Evolutionary conservation across 768 basidiomycete species (phyloP), one percentile per base, ranked within the genome.

Genomic region (Kwoniella pini): DNA sequence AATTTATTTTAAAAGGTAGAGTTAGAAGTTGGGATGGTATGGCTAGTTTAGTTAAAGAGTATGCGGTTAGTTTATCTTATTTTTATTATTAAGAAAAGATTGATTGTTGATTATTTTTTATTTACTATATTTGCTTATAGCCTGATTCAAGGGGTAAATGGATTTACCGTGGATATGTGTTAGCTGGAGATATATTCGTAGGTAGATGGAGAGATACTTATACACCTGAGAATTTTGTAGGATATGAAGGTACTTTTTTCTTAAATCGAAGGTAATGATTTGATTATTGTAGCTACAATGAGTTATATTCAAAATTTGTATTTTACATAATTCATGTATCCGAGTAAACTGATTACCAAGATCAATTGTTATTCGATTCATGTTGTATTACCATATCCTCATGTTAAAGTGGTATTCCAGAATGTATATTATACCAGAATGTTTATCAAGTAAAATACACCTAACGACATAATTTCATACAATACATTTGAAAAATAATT

Each of bases 221-320:
- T 54, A 79, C 76, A 13, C 70, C 72, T 6, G 75, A 76, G 10
- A 63, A 64, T 57, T 68, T 65, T 63, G 67, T 67, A 42, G 65
- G 77, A 54, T 76, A 95, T 72, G 92, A 95, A 80, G 92, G 72
- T 28, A 70, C 68, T 12, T 74, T 71, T 45, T 69, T 68, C 55
- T 51, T 71, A 38, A 68, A 64, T 31, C 45, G 72, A 49, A 31
- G 65, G 44, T 53, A 26, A 36, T n/a, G n/a, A n/a, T n/a, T n/a
- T n/a, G n/a, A n/a, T n/a, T n/a, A n/a, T n/a, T n/a, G n/a, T n/a
- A n/a, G n/a, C n/a, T n/a, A n/a, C n/a, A n/a, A n/a, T n/a, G n/a
- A n/a, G n/a, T n/a, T n/a, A n/a, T n/a, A n/a, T n/a, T n/a, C n/a
- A n/a, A n/a, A n/a, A n/a, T n/a, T n/a, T n/a, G n/a, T n/a, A n/a